Evolutionary conservation across 2,329 filamentous ascomycete genomes (phyloP), one percentile per base, ranked within the genome.

Genomic region (Fusarium tjaetaba): DNA sequence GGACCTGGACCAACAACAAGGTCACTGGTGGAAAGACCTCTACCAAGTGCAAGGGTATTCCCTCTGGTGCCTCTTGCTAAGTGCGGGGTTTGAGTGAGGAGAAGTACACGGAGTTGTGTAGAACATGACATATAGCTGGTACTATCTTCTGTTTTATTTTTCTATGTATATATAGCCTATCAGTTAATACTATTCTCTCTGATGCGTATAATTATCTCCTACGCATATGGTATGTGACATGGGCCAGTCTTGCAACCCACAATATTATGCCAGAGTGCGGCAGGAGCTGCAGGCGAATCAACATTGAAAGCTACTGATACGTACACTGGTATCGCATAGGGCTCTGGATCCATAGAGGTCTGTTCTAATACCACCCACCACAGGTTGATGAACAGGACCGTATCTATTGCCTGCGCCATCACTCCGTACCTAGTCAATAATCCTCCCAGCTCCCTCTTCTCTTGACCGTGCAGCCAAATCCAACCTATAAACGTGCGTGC

Each of bases 11-110:
- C 20, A 82, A 80, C 51, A 84, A 87, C 68, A 78, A 70, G 48
- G 81, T 90, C 42, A 87, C 86, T 26, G 88, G 88, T 43, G 88
- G 88, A 56, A 83, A 86, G 76, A 84, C 63, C n/a, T 77, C 73
- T 11, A 55, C 49, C 52, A 69, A 69, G 46, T 81, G 79, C 73
- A 49, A 77, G 70, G 75, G 77, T 11, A 46, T 81, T 36, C 79
- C 79, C 32, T 68, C 64, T 11, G 76, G 75, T 8, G 76, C 76
- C 11, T 75, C 76, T 65, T 77, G 76, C 46, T 77, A 71, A 68
- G 22, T 6, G 13, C 11, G 11, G 36, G n/a, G 11, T 5, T 4
- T 5, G 0, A 7, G n/a, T 13, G 11, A 3, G 15, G 20, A 14
- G n/a, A 57, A 16, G n/a, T 34, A 24, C 18, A 48, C 18, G 11